phyloP scores from a whole-genome alignment of 768 basidiomycete genomes.

The Calocera viscosa region DNA sequence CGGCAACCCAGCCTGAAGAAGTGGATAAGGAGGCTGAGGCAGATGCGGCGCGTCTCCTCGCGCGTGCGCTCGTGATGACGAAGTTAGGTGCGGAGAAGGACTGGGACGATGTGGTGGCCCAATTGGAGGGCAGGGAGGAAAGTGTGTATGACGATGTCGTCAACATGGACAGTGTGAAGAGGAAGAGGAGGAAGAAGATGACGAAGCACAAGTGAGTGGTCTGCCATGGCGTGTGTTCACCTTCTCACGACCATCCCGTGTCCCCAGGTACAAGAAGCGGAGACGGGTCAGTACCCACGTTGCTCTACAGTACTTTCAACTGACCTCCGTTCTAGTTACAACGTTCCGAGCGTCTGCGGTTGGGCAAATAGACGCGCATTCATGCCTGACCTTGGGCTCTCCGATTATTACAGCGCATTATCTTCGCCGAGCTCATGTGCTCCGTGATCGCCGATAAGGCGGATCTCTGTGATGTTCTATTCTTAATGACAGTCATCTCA shows the following conservation, averaged over 20 bases:
- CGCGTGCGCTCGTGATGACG: conserved; percentile 56
- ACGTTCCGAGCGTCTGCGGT: conserved; percentile 21
- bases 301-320: not conserved
- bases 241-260: conserved; percentile 8
- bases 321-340: conserved; percentile 18
- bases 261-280: conserved; percentile 69
- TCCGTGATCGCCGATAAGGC: not conserved
- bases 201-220: conserved; percentile 47
- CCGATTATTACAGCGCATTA: not conserved
- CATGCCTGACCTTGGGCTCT: not conserved
- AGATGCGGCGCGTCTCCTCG: conserved; percentile 68
- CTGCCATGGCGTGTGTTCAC: conserved; percentile 69
- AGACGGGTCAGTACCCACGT: conserved; percentile 49
- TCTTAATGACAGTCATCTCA: not conserved
- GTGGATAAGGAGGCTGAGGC: conserved; percentile 49
- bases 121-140: conserved; percentile 45
- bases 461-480: not conserved
- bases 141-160: conserved; percentile 32
- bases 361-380: conserved; percentile 19
- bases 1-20: not conserved
- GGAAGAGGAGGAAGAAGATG: conserved; percentile 37
- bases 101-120: conserved; percentile 58
- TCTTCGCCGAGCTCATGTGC: not conserved
- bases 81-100: conserved; percentile 46
- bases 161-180: conserved; percentile 30